A percentile compares a stretch with the other conserved stretches of the same genome.
Conservation (phyloP, 2,329 filamentous ascomycete genomes). For the Scopulariopsis brevicaulis region DNA sequence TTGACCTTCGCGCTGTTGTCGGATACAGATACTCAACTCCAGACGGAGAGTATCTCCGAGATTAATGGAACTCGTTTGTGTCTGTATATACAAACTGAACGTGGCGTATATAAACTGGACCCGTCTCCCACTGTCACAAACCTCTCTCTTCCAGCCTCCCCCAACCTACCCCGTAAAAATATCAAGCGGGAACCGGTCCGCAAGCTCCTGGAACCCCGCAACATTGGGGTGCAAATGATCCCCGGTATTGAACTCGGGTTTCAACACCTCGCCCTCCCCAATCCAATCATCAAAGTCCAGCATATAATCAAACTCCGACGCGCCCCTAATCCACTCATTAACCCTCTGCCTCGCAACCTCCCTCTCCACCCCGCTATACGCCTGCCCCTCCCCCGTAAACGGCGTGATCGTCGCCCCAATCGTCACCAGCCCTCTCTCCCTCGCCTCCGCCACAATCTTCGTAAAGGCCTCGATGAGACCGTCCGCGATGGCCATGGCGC, state of each 20-base stretch:
- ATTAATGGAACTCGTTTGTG: too few species aligned
- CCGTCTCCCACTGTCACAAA: neutral
- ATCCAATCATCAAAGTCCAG: constrained; percentile 51
- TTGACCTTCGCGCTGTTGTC: too few species aligned
- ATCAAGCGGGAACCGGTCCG: constrained; percentile 43
- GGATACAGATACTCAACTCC: too few species aligned
- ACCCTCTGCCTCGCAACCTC: constrained; percentile 45
- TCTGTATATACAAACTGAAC: neutral
- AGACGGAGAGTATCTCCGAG: too few species aligned
- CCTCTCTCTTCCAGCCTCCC: neutral
- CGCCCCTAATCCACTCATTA: constrained; percentile 48
- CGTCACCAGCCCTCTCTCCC: constrained; percentile 39
- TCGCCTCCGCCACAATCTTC: constrained; percentile 43
- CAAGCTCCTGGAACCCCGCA: constrained; percentile 46
- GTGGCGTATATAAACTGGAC: neutral
- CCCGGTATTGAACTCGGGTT: constrained; percentile 41
- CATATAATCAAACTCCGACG: constrained; percentile 44
- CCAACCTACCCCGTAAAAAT: constrained; percentile 26
- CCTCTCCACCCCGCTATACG: constrained; percentile 40
- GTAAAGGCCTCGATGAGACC: constrained; percentile 43
- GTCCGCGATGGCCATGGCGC: constrained; percentile 37
- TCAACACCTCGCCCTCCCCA: constrained; percentile 37
- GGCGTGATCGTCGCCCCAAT: constrained; percentile 58
- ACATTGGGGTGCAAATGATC: constrained; percentile 56
- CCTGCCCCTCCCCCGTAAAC: constrained; percentile 38